These are phyloP conservation scores for Rubroshorea leprosula DNA, from an alignment of 345 rosid genomes.

Conservation along the genomic window DNA sequence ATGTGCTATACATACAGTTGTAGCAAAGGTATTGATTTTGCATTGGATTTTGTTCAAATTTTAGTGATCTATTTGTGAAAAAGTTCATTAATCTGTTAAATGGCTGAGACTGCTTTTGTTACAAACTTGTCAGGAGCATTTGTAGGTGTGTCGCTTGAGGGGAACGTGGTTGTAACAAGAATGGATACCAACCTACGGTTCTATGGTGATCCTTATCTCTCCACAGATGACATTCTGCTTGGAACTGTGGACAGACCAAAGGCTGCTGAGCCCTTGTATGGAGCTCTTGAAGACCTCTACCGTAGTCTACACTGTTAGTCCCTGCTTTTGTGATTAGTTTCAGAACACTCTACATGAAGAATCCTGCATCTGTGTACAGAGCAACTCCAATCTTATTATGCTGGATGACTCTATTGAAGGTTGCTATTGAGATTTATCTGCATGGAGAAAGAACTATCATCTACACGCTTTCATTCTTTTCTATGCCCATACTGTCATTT, in stretches of 20 bases:
- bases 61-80: not conserved
- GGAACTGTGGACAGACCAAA: constrained; percentile 79
- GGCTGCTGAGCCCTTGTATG: constrained; percentile 85
- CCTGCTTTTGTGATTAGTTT: constrained; percentile 8
- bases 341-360: not conserved
- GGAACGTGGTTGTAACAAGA: constrained; percentile 77
- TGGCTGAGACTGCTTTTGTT: constrained; percentile 1
- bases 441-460: not conserved
- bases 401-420: not conserved
- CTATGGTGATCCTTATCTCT: constrained; percentile 90
- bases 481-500: not conserved
- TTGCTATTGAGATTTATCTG: not conserved
- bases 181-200: constrained; percentile 76
- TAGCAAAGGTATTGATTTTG: constrained; percentile 62
- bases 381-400: no score
- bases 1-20: constrained; percentile 80
- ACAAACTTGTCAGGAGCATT: constrained; percentile 65
- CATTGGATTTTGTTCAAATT: not conserved
- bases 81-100: constrained; percentile 3
- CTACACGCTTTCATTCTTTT: not conserved
- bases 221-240: constrained; percentile 71
- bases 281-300: constrained; percentile 61
- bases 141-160: constrained; percentile 91
- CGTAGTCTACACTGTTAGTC: constrained; percentile 30
- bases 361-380: not conserved